Evolutionary conservation across 2,329 filamentous ascomycete species (phyloP).

Genomic region (Apiospora malaysiana): DNA sequence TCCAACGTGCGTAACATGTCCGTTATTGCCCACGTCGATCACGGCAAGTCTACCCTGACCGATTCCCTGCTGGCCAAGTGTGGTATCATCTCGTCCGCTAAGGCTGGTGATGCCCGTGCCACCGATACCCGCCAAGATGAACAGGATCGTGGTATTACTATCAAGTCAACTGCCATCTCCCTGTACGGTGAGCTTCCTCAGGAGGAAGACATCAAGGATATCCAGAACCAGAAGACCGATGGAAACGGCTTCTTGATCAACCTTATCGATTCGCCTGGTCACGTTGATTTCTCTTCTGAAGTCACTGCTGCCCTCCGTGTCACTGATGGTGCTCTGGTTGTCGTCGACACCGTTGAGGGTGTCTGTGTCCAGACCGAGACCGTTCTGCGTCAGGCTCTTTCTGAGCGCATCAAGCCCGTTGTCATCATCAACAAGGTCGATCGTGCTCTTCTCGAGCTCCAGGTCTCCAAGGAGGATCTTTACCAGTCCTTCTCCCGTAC

Average conservation of each 20-base stretch:
- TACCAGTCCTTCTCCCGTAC: conserved; percentile 99
- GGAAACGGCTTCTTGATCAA: conserved; percentile 99
- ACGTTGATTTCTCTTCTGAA: conserved; percentile 99
- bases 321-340: conserved; percentile 98
- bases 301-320: conserved; percentile 99
- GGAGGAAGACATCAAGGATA: conserved; percentile 91
- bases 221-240: conserved; percentile 83
- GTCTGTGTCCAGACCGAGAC: conserved; percentile 99
- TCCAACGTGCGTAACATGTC: conserved; percentile 22
- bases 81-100: conserved; percentile 97
- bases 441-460: conserved; percentile 97
- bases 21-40: conserved; percentile 86
- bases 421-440: conserved; percentile 99
- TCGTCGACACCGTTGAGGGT: conserved; percentile 99
- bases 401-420: conserved; percentile 99
- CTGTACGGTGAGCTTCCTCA: conserved; percentile 86
- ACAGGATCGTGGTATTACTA: conserved; percentile 99
- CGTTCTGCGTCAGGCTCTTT: conserved; percentile 96
- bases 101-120: conserved; percentile 94
- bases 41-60: conserved; percentile 99
- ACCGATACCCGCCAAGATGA: conserved; percentile 97
- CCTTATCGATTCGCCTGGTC: conserved; percentile 99
- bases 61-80: conserved; percentile 99
- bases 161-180: conserved; percentile 99
- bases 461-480: conserved; percentile 97